Percentiles rank a stretch among this genome's conserved stretches.
phyloP scores from a whole-genome alignment of 2,329 filamentous ascomycete species.

The Alternaria sp. region DNA sequence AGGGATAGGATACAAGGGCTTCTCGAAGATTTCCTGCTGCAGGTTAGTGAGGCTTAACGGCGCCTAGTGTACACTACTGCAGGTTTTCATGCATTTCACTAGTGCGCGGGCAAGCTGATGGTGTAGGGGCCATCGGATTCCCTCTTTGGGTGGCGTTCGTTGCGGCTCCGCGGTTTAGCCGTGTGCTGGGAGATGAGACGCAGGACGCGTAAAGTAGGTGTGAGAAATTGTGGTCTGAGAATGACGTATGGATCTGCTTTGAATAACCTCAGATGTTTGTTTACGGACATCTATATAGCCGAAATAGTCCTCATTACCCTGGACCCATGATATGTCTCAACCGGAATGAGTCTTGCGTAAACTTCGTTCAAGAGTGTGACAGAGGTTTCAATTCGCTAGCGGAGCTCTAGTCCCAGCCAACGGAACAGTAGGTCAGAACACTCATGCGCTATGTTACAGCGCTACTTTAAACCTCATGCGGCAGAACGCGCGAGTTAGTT shows the following conservation, averaged over 20 bases:
- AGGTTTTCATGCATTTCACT: conserved; percentile 16
- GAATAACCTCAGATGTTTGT: not conserved
- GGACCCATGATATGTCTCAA: conserved; percentile 1
- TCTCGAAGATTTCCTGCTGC: conserved; percentile 14
- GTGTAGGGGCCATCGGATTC: conserved; percentile 5
- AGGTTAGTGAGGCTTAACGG: conserved; percentile 19
- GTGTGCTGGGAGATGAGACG: conserved; percentile 5
- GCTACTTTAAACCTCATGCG: not conserved
- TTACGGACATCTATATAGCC: not conserved
- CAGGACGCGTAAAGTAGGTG: conserved; percentile 6
- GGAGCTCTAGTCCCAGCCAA: conserved; percentile 1
- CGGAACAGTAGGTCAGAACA: not conserved
- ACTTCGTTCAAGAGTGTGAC: not conserved
- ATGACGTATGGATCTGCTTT: conserved; percentile 4
- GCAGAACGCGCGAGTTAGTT: not conserved
- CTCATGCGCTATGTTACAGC: not conserved
- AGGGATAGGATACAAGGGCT: conserved; percentile 4
- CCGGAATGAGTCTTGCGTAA: conserved; percentile 3
- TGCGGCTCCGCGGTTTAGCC: conserved; percentile 18
- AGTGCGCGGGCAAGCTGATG: conserved; percentile 11
- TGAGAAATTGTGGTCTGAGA: conserved; percentile 2
- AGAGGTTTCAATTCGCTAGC: conserved; percentile 5
- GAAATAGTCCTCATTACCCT: not conserved
- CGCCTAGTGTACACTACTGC: conserved; percentile 17
- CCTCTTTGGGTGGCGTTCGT: conserved; percentile 3